phyloP scores from a whole-genome alignment of 768 basidiomycete genomes.

The Rhodotorula taiwanensis region DNA sequence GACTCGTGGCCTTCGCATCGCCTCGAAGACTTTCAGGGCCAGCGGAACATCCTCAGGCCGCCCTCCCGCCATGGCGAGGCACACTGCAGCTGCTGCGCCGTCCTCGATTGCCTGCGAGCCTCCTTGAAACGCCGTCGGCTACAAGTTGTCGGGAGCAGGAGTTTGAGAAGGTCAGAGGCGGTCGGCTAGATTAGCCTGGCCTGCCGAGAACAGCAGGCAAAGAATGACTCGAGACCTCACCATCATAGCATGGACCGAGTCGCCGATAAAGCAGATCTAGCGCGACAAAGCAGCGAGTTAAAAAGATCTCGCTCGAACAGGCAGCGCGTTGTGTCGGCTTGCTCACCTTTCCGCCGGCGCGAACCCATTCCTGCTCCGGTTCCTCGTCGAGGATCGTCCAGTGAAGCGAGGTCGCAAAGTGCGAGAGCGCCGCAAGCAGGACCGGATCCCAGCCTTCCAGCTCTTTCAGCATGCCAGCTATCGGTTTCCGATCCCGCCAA shows the following conservation, averaged over 20 bases:
- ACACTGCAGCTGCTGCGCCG: conserved; percentile 26
- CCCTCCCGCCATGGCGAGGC: conserved; percentile 22
- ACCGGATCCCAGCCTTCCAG: conserved; percentile 32
- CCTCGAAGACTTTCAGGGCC: conserved; percentile 19
- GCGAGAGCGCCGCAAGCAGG: neutral
- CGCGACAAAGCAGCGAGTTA: too few species aligned
- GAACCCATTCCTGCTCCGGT: conserved; percentile 22
- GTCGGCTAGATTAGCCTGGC: too few species aligned
- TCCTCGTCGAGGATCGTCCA: conserved; percentile 28
- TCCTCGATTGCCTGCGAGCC: conserved; percentile 33
- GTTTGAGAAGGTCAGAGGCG: neutral
- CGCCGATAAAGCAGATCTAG: conserved; percentile 24
- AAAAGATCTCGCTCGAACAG: too few species aligned
- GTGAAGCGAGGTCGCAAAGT: conserved; percentile 24
- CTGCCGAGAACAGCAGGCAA: neutral
- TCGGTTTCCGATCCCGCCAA: conserved; percentile 12
- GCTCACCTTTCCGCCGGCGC: conserved; percentile 20
- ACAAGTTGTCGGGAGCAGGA: neutral
- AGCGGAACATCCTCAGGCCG: neutral
- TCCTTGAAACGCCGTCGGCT: conserved; percentile 34
- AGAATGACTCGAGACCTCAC: neutral
- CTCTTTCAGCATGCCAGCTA: neutral
- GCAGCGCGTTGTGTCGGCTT: too few species aligned
- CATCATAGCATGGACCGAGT: conserved; percentile 19
- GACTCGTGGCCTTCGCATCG: conserved; percentile 6